phyloP scores from a whole-genome alignment of 1,284 basidiomycete species.

The Cryptococcus wingfieldii region DNA sequence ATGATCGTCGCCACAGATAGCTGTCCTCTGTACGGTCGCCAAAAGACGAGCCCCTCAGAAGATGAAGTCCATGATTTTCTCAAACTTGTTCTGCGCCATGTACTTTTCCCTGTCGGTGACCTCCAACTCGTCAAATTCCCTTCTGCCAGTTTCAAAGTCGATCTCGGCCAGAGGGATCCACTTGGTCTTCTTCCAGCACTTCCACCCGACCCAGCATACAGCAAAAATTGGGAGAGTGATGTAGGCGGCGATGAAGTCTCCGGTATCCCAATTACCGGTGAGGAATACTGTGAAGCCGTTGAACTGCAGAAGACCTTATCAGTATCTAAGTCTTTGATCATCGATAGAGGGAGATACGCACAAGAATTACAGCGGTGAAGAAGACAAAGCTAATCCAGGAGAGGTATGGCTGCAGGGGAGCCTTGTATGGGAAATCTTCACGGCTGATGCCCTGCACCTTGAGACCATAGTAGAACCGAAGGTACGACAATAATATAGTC shows the following conservation, averaged over 20 bases:
- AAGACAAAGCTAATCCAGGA: slow-evolving; percentile 39
- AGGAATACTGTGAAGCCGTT: background rate
- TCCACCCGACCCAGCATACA: slow-evolving; percentile 57
- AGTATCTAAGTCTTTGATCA: background rate
- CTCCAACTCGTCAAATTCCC: slow-evolving; percentile 60
- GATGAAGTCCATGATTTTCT: slow-evolving; percentile 23
- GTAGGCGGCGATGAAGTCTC: background rate
- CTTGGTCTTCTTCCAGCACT: slow-evolving; percentile 56
- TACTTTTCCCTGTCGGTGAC: slow-evolving; percentile 29
- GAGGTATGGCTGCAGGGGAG: slow-evolving; percentile 54
- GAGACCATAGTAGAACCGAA: slow-evolving; percentile 65
- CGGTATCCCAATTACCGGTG: slow-evolving; percentile 1
- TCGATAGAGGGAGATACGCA: slow-evolving; percentile 27
- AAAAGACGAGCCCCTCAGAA: slow-evolving; percentile 54
- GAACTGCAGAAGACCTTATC: background rate
- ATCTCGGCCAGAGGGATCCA: slow-evolving; percentile 56
- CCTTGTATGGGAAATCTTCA: slow-evolving; percentile 55
- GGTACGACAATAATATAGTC: slow-evolving; percentile 65
- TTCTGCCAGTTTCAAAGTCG: slow-evolving; percentile 62
- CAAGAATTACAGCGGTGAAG: slow-evolving; percentile 2
- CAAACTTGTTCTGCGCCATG: slow-evolving; percentile 19
- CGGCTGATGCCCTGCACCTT: slow-evolving; percentile 59
- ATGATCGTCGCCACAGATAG: no score
- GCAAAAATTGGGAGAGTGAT: background rate
- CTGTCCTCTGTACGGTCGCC: no score